Percentiles rank a stretch among this genome's conserved stretches.
These are phyloP conservation scores for Lipomyces sp. DNA, from an alignment of 805 yeast genomes.

Conservation along the genomic window DNA sequence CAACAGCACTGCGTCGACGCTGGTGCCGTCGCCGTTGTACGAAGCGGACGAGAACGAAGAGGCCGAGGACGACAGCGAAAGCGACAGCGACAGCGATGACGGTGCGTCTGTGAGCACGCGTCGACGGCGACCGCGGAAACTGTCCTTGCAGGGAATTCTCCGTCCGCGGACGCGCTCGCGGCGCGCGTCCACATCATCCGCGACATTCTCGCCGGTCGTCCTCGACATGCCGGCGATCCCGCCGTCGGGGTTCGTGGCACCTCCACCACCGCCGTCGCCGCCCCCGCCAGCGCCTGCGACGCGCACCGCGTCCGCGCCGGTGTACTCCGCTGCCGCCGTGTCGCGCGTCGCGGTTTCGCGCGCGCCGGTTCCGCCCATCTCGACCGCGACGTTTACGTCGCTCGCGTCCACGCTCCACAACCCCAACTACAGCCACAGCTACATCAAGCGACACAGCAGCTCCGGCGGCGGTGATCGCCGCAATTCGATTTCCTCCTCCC, in stretches of 20 bases:
- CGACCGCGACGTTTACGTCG: slow-evolving; percentile 24
- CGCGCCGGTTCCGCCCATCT: slow-evolving; percentile 14
- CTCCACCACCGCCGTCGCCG: slow-evolving; percentile 4
- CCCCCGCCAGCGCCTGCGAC: not conserved
- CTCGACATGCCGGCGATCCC: no score
- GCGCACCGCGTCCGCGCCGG: not conserved
- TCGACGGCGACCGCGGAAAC: not conserved
- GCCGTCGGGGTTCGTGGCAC: no score
- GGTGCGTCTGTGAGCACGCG: not conserved
- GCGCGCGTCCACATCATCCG: not conserved
- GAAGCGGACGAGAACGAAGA: not conserved
- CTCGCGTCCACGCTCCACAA: slow-evolving; percentile 4
- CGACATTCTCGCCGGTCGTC: not conserved
- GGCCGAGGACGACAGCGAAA: not conserved
- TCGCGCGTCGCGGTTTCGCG: slow-evolving; percentile 3
- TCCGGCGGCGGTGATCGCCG: no score
- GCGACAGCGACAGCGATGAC: slow-evolving; percentile 1
- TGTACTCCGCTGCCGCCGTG: not conserved
- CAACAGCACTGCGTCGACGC: no score
- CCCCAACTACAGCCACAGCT: not conserved
- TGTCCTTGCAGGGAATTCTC: no score
- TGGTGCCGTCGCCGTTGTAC: no score
- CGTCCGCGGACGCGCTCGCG: no score
- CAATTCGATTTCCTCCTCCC: slow-evolving; percentile 4
- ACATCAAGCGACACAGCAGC: no score